Evolutionary conservation across 1,139 yeast species (phyloP).

Genomic region (Chernovozyma sophiae-reginae): DNA sequence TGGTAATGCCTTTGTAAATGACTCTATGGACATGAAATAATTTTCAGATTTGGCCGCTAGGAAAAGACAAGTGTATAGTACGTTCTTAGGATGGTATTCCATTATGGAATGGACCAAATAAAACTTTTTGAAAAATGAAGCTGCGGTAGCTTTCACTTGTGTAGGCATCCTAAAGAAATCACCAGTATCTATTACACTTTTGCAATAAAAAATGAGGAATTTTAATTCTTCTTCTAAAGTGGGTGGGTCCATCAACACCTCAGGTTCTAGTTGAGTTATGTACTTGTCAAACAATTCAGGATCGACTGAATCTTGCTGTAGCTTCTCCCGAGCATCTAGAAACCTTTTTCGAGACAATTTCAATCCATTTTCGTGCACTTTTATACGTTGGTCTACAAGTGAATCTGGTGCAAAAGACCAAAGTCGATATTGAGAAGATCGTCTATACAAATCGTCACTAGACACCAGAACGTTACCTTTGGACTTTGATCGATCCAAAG

Average conservation of each 20-base stretch:
- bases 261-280: conserved; percentile 27
- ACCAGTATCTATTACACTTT: conserved; percentile 58
- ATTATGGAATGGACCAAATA: conserved; percentile 74
- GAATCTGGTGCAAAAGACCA: conserved; percentile 78
- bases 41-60: conserved; percentile 92
- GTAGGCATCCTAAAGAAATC: conserved; percentile 45
- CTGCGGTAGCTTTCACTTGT: conserved; percentile 71
- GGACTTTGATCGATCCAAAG: too few relatives aligned
- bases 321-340: conserved; percentile 17
- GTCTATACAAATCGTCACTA: conserved; percentile 81
- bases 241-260: conserved; percentile 40
- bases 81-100: conserved; percentile 82
- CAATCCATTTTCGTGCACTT: conserved; percentile 53
- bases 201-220: conserved; percentile 65
- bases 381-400: conserved; percentile 43
- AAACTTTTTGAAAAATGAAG: conserved; percentile 76
- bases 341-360: conserved; percentile 36
- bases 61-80: conserved; percentile 81
- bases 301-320: conserved; percentile 23
- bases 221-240: conserved; percentile 65
- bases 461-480: conserved; percentile 22
- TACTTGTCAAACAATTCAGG: conserved; percentile 25
- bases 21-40: conserved; percentile 77
- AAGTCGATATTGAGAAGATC: conserved; percentile 74
- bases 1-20: conserved; percentile 69